Base-by-base conservation (phyloP, 805 yeast genomes). In the Cyberlindnera meyerae region DNA sequence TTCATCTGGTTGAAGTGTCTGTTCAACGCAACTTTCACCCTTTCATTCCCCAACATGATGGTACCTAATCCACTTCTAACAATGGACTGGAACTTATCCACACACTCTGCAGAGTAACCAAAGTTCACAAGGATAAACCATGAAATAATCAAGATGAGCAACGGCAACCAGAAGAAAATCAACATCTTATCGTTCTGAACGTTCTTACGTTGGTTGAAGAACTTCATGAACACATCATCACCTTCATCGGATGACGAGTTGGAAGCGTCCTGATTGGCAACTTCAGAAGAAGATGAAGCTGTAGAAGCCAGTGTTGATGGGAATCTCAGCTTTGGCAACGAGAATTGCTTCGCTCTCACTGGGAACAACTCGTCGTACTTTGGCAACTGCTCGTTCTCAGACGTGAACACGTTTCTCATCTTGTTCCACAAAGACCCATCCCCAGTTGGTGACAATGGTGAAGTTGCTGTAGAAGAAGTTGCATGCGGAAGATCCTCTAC, bases 81-180 rank as follows among this genome's bases (percentile, higher is more conserved):
- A 20, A 61, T 54, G 35, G 62, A 69, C 39, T 67, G 64, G 27
- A 61, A 51, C 15, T 60, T 49, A 13, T 58, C 60, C 9, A 55
- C 57, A 40, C 57, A 57, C 24, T 59, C 61, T 33, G 57, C 58
- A 13, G 54, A 52, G 44, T 54, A 53, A 6, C 70, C 69, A 20
- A 63, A 54, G 17, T 53, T 60, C 39, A 55, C 54, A 20, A 65
- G 44, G 4, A 71, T 57, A 36, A 72, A 65, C 47, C 70, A 65
- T 6, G 77, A 61, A 3, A 77, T 62, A 13, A 79, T 59, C 22
- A 84, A 55, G 15, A 80, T 48, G 35, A 86, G 62, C 26, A 84
- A 71, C 11, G 97, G 97, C 40, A 88, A 62, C 97, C 97, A 89
- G 71, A 89, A 88, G 57, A 89, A 85, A 43, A 86, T 63, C 45